phyloP scores from a whole-genome alignment of 768 basidiomycete species.

The Naganishia vishniacii region DNA sequence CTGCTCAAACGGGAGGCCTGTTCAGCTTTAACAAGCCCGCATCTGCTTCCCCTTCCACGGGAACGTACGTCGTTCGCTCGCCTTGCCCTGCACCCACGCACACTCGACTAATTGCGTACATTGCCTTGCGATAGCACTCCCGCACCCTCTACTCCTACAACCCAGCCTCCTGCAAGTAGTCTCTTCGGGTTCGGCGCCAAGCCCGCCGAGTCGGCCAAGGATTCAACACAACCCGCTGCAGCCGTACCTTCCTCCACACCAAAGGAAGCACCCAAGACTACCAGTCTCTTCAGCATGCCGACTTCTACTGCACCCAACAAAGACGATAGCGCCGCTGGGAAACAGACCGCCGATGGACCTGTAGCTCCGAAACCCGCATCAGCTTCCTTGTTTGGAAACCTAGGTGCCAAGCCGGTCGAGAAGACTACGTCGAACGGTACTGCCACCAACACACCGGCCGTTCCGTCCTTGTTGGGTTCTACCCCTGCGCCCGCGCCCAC shows the following conservation, averaged over 20 bases:
- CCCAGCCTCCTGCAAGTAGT: constrained; percentile 11
- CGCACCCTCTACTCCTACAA: constrained; percentile 11
- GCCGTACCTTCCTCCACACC: background rate
- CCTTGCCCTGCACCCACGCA: background rate
- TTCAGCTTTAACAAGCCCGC: constrained; percentile 16
- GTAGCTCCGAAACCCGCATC: background rate
- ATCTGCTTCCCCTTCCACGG: constrained; percentile 3
- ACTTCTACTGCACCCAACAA: background rate
- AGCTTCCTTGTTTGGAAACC: constrained; percentile 12
- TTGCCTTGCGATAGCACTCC: background rate
- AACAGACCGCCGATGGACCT: background rate
- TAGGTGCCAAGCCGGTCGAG: background rate
- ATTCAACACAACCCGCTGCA: background rate
- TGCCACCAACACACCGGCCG: background rate
- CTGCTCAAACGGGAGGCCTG: background rate
- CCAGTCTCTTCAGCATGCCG: constrained; percentile 1
- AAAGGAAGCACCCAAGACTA: constrained; percentile 5
- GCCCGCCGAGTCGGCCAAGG: constrained; percentile 13
- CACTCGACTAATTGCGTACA: too few relatives aligned
- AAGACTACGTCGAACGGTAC: background rate
- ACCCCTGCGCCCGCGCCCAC: background rate
- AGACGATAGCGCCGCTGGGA: background rate
- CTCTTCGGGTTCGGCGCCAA: constrained; percentile 25
- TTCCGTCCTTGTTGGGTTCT: background rate
- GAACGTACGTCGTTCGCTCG: constrained; percentile 7